These are phyloP conservation scores for Paramecium tetraurelia DNA, from an alignment of 73 alveolate species.

Conservation along the genomic window DNA sequence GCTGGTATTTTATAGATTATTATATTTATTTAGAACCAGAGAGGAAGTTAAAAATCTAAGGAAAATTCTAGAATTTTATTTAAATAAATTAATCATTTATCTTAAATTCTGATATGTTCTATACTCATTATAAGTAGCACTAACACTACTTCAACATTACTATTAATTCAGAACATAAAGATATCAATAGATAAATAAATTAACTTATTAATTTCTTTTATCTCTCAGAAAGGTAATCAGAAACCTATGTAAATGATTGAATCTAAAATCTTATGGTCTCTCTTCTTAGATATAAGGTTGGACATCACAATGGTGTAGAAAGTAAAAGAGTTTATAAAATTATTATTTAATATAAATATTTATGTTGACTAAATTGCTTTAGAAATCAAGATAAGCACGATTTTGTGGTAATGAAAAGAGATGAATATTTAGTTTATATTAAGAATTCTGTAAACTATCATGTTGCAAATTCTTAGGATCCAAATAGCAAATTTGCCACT, in stretches of 20 bases:
- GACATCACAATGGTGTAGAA: neutral
- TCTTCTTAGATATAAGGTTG: neutral
- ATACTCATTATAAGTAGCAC: neutral
- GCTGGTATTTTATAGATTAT: neutral
- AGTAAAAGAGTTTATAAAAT: neutral
- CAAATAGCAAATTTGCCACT: conserved; percentile 9
- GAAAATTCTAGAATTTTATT: conserved; percentile 2
- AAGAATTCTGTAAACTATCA: neutral
- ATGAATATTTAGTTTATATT: neutral
- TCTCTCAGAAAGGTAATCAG: no score
- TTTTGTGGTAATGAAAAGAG: neutral
- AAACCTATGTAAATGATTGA: no score
- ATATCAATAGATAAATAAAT: neutral
- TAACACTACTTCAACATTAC: neutral
- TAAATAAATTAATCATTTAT: neutral
- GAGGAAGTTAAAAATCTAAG: neutral
- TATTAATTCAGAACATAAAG: no score
- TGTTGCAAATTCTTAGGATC: neutral
- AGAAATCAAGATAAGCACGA: neutral
- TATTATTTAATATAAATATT: neutral
- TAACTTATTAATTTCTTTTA: neutral
- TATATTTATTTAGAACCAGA: neutral
- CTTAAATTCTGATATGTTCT: neutral
- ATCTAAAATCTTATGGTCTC: neutral
- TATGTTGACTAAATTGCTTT: neutral